A percentile compares a stretch with the other conserved stretches of the same genome.
Evolutionary conservation across 768 basidiomycete genomes (phyloP).

Genomic region (Daedaleopsis sinensis): DNA sequence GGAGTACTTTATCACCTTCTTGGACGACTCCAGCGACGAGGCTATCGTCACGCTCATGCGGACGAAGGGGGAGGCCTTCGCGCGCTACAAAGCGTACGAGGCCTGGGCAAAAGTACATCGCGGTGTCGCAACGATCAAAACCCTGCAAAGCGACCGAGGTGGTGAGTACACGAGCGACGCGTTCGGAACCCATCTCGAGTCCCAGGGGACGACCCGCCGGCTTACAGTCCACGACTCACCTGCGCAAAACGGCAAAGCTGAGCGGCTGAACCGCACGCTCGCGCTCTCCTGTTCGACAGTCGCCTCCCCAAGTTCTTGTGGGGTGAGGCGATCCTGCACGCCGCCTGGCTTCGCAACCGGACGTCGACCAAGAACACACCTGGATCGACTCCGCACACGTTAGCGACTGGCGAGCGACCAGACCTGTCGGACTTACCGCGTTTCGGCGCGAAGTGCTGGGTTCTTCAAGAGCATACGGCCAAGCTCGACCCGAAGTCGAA

Average conservation of each 20-base stretch:
- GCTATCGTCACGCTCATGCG: conserved; percentile 4
- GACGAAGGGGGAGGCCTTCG: conserved; percentile 20
- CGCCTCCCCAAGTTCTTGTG: conserved; percentile 8
- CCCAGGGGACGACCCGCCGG: conserved; percentile 20
- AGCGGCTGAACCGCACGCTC: conserved; percentile 22
- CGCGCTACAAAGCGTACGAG: conserved; percentile 19
- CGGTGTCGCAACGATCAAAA: conserved; percentile 14
- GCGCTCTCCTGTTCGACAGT: conserved; percentile 8
- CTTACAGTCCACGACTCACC: conserved; percentile 24
- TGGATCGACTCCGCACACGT: not conserved
- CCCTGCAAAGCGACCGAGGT: conserved; percentile 24
- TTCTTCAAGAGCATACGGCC: not conserved
- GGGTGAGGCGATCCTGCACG: conserved; percentile 12
- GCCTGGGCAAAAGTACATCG: conserved; percentile 22
- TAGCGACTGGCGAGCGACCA: not conserved
- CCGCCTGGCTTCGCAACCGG: conserved; percentile 7
- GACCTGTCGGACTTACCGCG: conserved; percentile 1
- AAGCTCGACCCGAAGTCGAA: conserved; percentile 5
- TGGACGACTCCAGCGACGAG: conserved; percentile 26
- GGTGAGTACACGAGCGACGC: conserved; percentile 23
- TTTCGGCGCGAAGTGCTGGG: conserved; percentile 3
- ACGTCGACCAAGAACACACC: conserved; percentile 2
- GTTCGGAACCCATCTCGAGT: conserved; percentile 14
- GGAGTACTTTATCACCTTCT: conserved; percentile 24
- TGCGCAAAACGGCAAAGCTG: conserved; percentile 16